Conservation (phyloP, 2,329 filamentous ascomycete genomes). For the Malbranchea cinnamomea region DNA sequence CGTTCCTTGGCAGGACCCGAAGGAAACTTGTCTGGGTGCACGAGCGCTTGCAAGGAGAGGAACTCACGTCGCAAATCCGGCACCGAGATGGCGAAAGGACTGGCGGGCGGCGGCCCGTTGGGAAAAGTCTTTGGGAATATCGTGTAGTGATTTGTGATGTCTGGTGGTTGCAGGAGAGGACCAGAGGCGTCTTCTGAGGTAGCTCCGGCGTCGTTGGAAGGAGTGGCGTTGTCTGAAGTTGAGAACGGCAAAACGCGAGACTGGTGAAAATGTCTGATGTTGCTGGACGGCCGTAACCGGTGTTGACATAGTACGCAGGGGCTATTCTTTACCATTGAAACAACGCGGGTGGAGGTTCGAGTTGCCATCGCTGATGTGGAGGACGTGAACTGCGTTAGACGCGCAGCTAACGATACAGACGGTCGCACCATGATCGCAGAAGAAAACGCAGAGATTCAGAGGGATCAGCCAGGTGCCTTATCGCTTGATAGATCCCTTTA, state of each 20-base stretch:
- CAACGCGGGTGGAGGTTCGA: too few relatives aligned
- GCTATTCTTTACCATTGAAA: slow-evolving; percentile 1
- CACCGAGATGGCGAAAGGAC: slow-evolving; percentile 61
- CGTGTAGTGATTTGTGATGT: slow-evolving; percentile 56
- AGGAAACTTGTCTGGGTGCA: slow-evolving; percentile 36
- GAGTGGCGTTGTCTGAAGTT: slow-evolving; percentile 1
- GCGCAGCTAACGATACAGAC: too few relatives aligned
- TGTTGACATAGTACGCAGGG: slow-evolving; percentile 4
- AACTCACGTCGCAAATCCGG: slow-evolving; percentile 67
- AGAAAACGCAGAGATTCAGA: too few relatives aligned
- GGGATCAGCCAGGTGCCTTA: too few relatives aligned
- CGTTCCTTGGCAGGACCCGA: slow-evolving; percentile 34
- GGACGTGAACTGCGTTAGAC: too few relatives aligned
- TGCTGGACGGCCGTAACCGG: neutral
- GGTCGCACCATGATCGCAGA: too few relatives aligned
- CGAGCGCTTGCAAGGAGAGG: slow-evolving; percentile 56
- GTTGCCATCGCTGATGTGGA: too few relatives aligned
- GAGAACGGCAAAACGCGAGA: too few relatives aligned
- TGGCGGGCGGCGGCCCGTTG: slow-evolving; percentile 57
- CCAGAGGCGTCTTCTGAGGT: slow-evolving; percentile 2
- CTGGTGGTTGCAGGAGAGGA: slow-evolving; percentile 12
- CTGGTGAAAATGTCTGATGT: neutral
- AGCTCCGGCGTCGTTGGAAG: neutral
- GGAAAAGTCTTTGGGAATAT: slow-evolving; percentile 75
- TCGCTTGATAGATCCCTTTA: too few relatives aligned